These are phyloP conservation scores for Phytophthora tentaculata DNA, from an alignment of 352 stramenopile species.

Conservation along the genomic window DNA sequence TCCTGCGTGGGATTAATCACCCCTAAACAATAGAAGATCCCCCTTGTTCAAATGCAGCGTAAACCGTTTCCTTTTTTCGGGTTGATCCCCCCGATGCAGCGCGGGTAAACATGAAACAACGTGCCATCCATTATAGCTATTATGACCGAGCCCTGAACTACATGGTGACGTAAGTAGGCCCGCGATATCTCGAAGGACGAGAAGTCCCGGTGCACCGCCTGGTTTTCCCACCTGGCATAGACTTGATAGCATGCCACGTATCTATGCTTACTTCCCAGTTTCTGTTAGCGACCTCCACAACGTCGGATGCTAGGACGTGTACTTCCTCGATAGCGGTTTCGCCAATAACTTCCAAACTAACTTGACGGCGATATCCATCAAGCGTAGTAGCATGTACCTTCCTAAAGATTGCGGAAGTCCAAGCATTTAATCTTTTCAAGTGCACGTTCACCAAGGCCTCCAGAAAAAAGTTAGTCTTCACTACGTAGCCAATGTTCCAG, in stretches of 20 bases:
- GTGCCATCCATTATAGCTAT: neutral
- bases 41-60: neutral
- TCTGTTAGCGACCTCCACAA: neutral
- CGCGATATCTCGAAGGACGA: neutral
- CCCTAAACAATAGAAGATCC: neutral
- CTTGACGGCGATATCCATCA: neutral
- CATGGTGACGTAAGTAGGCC: neutral
- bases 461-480: neutral
- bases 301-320: neutral
- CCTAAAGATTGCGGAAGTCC: neutral
- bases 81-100: neutral
- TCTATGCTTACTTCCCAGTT: neutral
- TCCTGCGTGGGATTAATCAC: neutral
- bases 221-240: neutral
- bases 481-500: neutral
- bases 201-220: neutral
- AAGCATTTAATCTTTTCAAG: neutral
- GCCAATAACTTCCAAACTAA: neutral
- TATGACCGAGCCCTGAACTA: neutral
- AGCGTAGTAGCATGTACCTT: neutral
- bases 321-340: neutral
- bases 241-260: neutral
- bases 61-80: neutral
- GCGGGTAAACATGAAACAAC: neutral
- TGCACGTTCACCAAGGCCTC: neutral